These are phyloP conservation scores for Bipolaris gigantea DNA, from an alignment of 2,329 filamentous ascomycete species.

Conservation along the genomic window DNA sequence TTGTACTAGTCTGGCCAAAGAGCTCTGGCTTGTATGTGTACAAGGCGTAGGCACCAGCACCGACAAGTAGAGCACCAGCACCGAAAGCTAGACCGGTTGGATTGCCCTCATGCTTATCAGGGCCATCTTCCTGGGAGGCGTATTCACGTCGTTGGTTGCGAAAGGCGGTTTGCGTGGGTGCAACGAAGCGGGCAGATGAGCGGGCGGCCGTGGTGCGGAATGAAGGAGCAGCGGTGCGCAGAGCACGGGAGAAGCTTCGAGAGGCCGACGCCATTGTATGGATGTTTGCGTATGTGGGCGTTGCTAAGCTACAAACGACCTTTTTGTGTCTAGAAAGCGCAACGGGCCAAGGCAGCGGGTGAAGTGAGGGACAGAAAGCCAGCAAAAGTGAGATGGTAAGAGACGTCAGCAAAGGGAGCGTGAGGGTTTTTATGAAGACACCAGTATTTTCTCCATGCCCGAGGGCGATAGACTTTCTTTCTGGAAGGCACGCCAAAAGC, in stretches of 20 bases:
- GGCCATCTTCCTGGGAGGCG: conserved; percentile 60
- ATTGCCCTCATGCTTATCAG: conserved; percentile 53
- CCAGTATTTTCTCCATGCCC: conserved; percentile 7
- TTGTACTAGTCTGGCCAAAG: conserved; percentile 39
- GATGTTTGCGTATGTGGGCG: conserved; percentile 3
- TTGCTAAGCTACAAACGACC: conserved; percentile 5
- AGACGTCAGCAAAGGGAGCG: conserved; percentile 1
- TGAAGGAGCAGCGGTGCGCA: conserved; percentile 44
- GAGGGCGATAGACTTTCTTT: conserved; percentile 26
- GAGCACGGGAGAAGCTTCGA: conserved; percentile 45
- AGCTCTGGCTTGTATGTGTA: conserved; percentile 61
- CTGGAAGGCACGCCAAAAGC: conserved; percentile 16
- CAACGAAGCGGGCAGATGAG: conserved; percentile 57
- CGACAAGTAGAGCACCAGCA: conserved; percentile 35
- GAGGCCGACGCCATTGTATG: conserved; percentile 41
- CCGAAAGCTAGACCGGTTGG: conserved; percentile 45
- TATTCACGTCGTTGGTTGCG: conserved; percentile 80
- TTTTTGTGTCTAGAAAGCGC: conserved; percentile 3
- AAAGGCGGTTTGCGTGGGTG: conserved; percentile 66
- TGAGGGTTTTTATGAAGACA: conserved; percentile 18
- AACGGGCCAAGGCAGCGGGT: conserved; percentile 13
- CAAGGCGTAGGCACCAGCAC: conserved; percentile 37
- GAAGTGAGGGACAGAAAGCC: neutral
- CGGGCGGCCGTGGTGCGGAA: conserved; percentile 63
- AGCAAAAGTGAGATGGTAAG: conserved; percentile 10